Percentiles rank a stretch among this genome's conserved stretches.
phyloP scores from a whole-genome alignment of 1,139 yeast genomes.

The Geotrichum macrosporum region DNA sequence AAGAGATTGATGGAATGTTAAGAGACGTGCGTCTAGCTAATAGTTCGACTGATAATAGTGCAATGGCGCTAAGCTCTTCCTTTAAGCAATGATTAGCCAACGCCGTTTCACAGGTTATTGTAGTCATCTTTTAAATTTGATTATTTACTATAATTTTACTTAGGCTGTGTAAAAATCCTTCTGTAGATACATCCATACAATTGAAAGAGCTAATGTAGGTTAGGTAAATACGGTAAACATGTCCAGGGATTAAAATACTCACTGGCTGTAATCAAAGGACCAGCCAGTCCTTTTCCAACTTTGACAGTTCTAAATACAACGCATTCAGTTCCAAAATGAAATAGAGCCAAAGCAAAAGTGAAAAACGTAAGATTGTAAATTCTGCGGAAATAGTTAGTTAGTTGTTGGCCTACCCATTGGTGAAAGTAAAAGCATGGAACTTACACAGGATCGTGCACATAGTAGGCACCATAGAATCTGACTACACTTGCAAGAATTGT shows the following conservation, averaged over 20 bases:
- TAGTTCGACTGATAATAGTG: no score
- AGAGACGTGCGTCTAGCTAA: no score
- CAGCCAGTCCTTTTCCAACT: slow-evolving; percentile 81
- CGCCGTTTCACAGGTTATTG: no score
- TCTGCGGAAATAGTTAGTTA: no score
- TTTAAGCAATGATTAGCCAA: no score
- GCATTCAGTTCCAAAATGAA: slow-evolving; percentile 85
- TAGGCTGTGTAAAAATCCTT: slow-evolving; percentile 42
- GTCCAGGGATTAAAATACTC: background rate
- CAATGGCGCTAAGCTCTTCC: no score
- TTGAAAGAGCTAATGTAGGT: slow-evolving; percentile 39
- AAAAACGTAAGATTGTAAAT: slow-evolving; percentile 75
- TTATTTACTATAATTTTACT: no score
- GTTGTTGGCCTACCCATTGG: no score
- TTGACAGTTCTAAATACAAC: slow-evolving; percentile 69
- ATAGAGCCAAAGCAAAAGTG: slow-evolving; percentile 78
- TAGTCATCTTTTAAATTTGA: no score
- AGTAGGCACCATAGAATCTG: slow-evolving; percentile 82
- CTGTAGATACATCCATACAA: slow-evolving; percentile 48
- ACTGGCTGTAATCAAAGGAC: slow-evolving; percentile 67
- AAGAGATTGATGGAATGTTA: no score
- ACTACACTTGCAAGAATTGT: slow-evolving; percentile 81
- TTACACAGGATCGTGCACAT: slow-evolving; percentile 55
- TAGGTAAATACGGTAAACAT: no score
- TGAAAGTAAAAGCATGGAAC: slow-evolving; percentile 12